These are phyloP conservation scores for Neurospora intermedia DNA, from an alignment of 495 filamentous ascomycete species.

Conservation along the genomic window DNA sequence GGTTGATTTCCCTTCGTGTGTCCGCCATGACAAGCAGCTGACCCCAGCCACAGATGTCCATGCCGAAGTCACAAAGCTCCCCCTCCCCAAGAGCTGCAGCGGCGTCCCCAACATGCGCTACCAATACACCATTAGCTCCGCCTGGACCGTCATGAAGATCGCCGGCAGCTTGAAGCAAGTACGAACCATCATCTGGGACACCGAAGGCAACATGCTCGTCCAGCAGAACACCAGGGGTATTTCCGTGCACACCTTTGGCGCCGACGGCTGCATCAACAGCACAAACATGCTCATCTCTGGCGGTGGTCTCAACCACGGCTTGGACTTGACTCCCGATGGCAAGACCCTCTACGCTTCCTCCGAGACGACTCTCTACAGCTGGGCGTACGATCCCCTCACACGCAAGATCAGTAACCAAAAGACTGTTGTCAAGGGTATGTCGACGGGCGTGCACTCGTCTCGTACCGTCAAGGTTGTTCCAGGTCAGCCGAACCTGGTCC, in stretches of 20 bases:
- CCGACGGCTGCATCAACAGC: constrained; percentile 36
- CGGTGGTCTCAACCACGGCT: constrained; percentile 52
- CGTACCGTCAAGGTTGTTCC: constrained; percentile 50
- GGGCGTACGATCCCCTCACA: constrained; percentile 44
- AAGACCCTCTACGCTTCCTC: constrained; percentile 53
- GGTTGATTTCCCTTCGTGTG: background rate
- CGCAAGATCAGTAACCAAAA: constrained; percentile 33
- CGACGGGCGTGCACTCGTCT: constrained; percentile 45
- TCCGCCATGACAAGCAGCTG: background rate
- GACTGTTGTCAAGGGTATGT: constrained; percentile 47
- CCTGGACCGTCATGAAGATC: constrained; percentile 47
- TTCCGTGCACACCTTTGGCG: constrained; percentile 40
- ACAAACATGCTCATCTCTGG: constrained; percentile 26
- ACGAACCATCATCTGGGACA: constrained; percentile 51
- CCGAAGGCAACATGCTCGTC: constrained; percentile 48
- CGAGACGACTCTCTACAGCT: constrained; percentile 45
- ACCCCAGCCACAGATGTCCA: constrained; percentile 1
- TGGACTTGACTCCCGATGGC: constrained; percentile 50
- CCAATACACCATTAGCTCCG: constrained; percentile 35
- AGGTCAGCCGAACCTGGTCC: constrained; percentile 32
- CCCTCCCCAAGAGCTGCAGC: constrained; percentile 23
- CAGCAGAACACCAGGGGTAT: constrained; percentile 44
- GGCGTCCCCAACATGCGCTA: constrained; percentile 22
- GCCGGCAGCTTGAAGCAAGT: constrained; percentile 43
- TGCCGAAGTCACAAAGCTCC: constrained; percentile 14